phyloP scores from a whole-genome alignment of 2,329 filamentous ascomycete species.

The Aureobasidium vineae region DNA sequence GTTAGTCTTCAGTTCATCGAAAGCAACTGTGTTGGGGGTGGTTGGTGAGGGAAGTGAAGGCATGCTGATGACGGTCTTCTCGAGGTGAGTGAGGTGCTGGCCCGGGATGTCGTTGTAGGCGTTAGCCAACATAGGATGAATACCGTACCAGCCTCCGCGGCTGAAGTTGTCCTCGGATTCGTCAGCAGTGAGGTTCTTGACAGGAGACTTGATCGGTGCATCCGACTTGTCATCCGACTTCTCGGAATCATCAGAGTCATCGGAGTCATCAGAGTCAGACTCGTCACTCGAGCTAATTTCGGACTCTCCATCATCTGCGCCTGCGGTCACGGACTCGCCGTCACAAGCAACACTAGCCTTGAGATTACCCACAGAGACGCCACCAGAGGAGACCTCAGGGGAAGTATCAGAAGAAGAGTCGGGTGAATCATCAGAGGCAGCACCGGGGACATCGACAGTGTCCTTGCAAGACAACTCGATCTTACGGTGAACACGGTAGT shows the following conservation, averaged over 20 bases:
- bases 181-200: neutral
- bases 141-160: neutral
- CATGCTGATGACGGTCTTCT: neutral
- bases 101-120: slow-evolving; percentile 1
- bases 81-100: neutral
- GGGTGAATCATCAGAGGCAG: neutral
- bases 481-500: neutral
- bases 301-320: neutral
- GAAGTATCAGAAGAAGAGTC: neutral
- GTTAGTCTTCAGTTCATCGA: slow-evolving; percentile 1
- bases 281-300: neutral
- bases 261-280: neutral
- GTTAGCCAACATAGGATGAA: neutral
- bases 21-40: neutral
- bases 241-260: neutral
- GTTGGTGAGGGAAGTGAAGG: neutral
- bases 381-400: neutral
- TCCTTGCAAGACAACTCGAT: neutral
- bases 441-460: neutral
- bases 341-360: neutral
- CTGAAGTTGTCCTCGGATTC: neutral
- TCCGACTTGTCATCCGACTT: neutral
- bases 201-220: neutral
- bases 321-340: neutral
- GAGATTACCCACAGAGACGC: neutral